Evolutionary conservation across 345 rosid species (phyloP), one percentile per base, ranked within the genome.

Genomic region (Aethionema arabicum): DNA sequence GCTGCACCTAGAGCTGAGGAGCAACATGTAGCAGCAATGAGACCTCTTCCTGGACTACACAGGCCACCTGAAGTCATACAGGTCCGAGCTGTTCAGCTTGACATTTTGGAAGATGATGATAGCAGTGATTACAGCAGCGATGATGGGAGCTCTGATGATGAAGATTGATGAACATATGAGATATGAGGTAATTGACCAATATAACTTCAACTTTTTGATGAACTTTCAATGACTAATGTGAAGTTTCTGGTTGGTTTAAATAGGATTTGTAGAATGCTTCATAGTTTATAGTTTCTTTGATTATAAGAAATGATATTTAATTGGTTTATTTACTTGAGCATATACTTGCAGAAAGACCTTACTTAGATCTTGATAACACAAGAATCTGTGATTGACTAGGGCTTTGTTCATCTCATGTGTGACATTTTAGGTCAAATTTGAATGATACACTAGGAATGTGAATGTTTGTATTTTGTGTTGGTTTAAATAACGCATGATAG

Each of bases 71-170:
- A 79, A 30, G 68, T 87, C 1, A 83, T 93, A 67, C 96, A 83
- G 43, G 97, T 93, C 60, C 80, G 85, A 50, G 90, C 82, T 63
- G 97, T 93, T 52, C 85, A 90, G 67, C 77, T 93, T 30, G 99
- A 93, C 51, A 86, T 93, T 70, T 64, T 71, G 55, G 91, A 83
- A 72, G 85, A 78, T 72, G 95, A 81, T 61, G 85, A 79, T 50
- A 82, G 85, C 63, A 84, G 91, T 50, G 90, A 92, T 61, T 87
- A 80, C 67, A 82, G 77, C 39, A 69, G 77, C 45, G 74, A 72
- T 36, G 78, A 62, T 21, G 75, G 57, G 10, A 78, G 82, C 68
- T 72, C 79, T 2, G 76, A 74, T 51, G 79, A 78, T 27, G 79
- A 74, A 52, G 79, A 71, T 39, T 78, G 47, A 51, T 62, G 13